These are phyloP conservation scores for Aspergillus sclerotiicarbonarius DNA, from an alignment of 495 filamentous ascomycete genomes.

Conservation along the genomic window DNA sequence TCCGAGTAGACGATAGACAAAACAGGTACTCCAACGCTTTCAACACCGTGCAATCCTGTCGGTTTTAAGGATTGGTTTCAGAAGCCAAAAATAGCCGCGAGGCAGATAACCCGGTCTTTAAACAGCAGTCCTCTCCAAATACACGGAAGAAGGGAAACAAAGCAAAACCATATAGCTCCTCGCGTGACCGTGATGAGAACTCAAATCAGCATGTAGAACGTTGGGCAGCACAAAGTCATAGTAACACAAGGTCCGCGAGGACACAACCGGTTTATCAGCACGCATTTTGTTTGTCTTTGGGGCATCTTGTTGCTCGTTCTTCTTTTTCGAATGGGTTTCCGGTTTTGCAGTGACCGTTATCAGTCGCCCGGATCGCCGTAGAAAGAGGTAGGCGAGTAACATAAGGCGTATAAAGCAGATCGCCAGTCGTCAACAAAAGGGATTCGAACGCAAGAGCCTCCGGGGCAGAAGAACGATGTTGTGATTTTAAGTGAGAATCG, in stretches of 20 bases:
- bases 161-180: conserved; percentile 13
- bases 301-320: background rate
- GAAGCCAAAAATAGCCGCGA: conserved; percentile 34
- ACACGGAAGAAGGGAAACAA: conserved; percentile 16
- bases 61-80: conserved; percentile 11
- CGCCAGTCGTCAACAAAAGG: background rate
- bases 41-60: conserved; percentile 20
- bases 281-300: conserved; percentile 4
- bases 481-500: background rate
- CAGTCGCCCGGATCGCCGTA: background rate
- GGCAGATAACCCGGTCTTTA: conserved; percentile 41
- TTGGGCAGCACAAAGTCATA: conserved; percentile 13
- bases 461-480: conserved; percentile 2
- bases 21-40: conserved; percentile 21
- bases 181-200: conserved; percentile 5
- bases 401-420: background rate
- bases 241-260: conserved; percentile 26
- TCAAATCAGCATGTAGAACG: conserved; percentile 6
- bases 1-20: conserved; percentile 10
- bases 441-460: conserved; percentile 6
- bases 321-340: background rate
- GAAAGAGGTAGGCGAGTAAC: background rate
- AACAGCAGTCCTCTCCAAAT: conserved; percentile 24
- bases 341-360: background rate
- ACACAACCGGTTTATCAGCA: conserved; percentile 22